Conservation (phyloP, 805 yeast species). For the Saturnispora bothae region DNA sequence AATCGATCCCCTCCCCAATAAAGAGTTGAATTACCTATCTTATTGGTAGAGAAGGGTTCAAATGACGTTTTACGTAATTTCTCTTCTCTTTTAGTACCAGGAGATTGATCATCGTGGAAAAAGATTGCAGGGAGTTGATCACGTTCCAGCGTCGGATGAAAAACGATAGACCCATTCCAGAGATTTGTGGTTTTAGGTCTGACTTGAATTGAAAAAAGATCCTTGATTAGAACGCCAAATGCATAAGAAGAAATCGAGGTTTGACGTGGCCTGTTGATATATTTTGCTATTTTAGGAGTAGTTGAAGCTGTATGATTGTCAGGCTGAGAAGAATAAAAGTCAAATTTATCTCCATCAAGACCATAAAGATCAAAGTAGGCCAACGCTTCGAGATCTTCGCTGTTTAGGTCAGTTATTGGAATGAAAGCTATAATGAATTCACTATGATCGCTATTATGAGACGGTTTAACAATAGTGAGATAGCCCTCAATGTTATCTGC, state of each 20-base stretch:
- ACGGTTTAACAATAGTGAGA: slow-evolving; percentile 51
- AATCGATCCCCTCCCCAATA: slow-evolving; percentile 93
- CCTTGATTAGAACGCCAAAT: slow-evolving; percentile 50
- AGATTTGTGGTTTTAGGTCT: slow-evolving; percentile 77
- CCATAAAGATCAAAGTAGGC: slow-evolving; percentile 31
- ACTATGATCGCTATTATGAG: slow-evolving; percentile 34
- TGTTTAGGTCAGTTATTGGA: slow-evolving; percentile 39
- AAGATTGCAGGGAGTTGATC: slow-evolving; percentile 74
- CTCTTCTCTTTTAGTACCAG: slow-evolving; percentile 58
- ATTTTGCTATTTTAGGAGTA: slow-evolving; percentile 22
- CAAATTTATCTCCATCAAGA: slow-evolving; percentile 27
- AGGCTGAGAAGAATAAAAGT: slow-evolving; percentile 15
- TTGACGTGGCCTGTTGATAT: slow-evolving; percentile 41
- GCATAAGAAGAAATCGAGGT: slow-evolving; percentile 53
- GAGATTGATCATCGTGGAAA: slow-evolving; percentile 84
- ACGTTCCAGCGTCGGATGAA: slow-evolving; percentile 51
- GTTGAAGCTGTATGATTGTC: slow-evolving; percentile 7
- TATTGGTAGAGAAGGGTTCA: slow-evolving; percentile 57
- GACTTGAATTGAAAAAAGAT: slow-evolving; percentile 68
- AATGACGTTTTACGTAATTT: slow-evolving; percentile 51
- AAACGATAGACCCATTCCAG: slow-evolving; percentile 84
- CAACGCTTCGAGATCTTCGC: slow-evolving; percentile 21
- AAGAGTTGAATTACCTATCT: slow-evolving; percentile 35
- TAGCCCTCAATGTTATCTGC: slow-evolving; percentile 76
- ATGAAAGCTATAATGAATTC: slow-evolving; percentile 60